phyloP scores from a whole-genome alignment of 2,329 filamentous ascomycete species.

The Diaporthe longicolla region DNA sequence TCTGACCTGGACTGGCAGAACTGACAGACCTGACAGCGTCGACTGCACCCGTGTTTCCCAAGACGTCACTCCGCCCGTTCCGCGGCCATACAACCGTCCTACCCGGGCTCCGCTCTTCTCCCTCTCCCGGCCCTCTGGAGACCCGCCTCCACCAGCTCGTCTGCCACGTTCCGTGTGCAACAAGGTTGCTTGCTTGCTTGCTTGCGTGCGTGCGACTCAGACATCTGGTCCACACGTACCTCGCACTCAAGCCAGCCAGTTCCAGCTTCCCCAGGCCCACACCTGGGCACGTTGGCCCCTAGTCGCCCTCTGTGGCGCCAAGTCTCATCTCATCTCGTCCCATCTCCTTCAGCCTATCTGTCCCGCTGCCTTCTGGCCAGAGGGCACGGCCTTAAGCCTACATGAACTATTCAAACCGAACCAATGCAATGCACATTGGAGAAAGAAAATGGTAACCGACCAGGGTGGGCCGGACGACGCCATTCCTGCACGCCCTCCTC shows the following conservation, averaged over 20 bases:
- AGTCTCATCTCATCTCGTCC: slow-evolving; percentile 37
- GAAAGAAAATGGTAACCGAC: not conserved
- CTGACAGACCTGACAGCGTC: too few relatives aligned
- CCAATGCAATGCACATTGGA: slow-evolving; percentile 24
- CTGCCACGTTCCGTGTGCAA: slow-evolving; percentile 27
- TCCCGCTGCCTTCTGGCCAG: slow-evolving; percentile 16
- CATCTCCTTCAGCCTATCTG: slow-evolving; percentile 6
- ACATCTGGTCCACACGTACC: not conserved
- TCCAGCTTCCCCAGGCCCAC: slow-evolving; percentile 18
- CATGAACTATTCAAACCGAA: slow-evolving; percentile 33
- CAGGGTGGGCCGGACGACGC: slow-evolving; percentile 12
- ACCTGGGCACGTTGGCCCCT: not conserved
- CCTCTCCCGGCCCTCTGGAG: not conserved
- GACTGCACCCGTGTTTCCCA: not conserved
- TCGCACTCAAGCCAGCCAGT: not conserved
- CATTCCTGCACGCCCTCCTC: slow-evolving; percentile 25
- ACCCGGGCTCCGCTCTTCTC: slow-evolving; percentile 2
- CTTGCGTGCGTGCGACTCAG: not conserved
- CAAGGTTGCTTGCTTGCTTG: not conserved
- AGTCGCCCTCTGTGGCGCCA: slow-evolving; percentile 1
- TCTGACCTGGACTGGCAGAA: not conserved
- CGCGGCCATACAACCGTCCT: not conserved
- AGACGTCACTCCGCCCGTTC: slow-evolving; percentile 11
- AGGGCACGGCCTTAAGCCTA: slow-evolving; percentile 2
- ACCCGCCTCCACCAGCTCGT: slow-evolving; percentile 10